These are phyloP conservation scores for Phytophthora brassicae DNA, from an alignment of 352 stramenopile species.

Conservation along the genomic window DNA sequence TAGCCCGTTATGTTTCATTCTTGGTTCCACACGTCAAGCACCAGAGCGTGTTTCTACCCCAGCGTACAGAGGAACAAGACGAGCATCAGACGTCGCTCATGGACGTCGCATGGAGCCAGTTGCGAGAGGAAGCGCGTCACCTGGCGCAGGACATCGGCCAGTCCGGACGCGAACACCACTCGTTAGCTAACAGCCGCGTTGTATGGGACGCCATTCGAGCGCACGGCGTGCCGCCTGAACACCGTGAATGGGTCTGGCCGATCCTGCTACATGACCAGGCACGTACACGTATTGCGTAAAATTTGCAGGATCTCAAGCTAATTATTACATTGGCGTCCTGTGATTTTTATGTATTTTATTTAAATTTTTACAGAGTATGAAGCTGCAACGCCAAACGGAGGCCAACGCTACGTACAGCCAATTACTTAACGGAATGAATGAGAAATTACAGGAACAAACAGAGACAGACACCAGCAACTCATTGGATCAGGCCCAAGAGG, in stretches of 20 bases:
- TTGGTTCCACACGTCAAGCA: too few species aligned
- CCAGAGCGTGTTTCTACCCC: not conserved
- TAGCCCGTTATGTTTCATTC: not conserved
- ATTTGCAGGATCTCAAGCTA: not conserved
- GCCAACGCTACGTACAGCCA: constrained; percentile 53
- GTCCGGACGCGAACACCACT: constrained; percentile 72
- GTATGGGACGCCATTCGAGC: constrained; percentile 55
- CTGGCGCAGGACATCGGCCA: constrained; percentile 59
- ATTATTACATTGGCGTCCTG: not conserved
- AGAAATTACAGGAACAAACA: constrained; percentile 33
- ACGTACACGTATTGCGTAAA: too few species aligned
- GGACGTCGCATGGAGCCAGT: constrained; percentile 59
- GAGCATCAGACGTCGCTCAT: constrained; percentile 27
- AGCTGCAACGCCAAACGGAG: constrained; percentile 56
- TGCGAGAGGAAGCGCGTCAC: constrained; percentile 56
- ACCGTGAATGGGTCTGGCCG: constrained; percentile 82
- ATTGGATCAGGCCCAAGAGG: constrained; percentile 69
- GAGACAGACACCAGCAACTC: constrained; percentile 37
- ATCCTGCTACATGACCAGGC: constrained; percentile 65
- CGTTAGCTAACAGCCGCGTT: constrained; percentile 43
- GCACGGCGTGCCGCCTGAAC: constrained; percentile 60
- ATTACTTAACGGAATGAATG: constrained; percentile 40
- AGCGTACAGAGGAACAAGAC: too few species aligned
- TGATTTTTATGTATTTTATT: not conserved
- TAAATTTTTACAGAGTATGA: constrained; percentile 47